phyloP scores from a whole-genome alignment of 202 grass and related monocot species.

The Eragrostis tef region DNA sequence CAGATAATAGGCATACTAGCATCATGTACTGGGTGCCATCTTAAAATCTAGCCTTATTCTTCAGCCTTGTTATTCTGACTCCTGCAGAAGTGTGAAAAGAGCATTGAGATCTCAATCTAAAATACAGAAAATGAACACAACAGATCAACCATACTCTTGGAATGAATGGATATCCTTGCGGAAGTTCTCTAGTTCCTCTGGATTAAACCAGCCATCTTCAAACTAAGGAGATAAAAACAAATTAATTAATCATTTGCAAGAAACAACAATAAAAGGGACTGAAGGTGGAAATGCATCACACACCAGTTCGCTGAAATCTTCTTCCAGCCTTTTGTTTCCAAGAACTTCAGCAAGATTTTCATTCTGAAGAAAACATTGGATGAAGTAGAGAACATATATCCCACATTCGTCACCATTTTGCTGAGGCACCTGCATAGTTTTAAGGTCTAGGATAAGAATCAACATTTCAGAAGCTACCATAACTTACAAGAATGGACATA shows the following conservation, averaged over 20 bases:
- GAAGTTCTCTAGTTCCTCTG: conserved; percentile 65
- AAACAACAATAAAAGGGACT: conserved; percentile 12
- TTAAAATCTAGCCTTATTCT: conserved; percentile 39
- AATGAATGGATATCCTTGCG: conserved; percentile 62
- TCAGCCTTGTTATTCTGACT: conserved; percentile 32
- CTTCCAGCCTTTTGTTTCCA: conserved; percentile 49
- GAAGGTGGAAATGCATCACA: conserved; percentile 18
- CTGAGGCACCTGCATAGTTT: conserved; percentile 73
- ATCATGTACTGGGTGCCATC: conserved; percentile 30
- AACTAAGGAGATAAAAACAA: conserved; percentile 11
- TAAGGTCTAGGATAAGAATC: conserved; percentile 27
- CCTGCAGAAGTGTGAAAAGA: conserved; percentile 33
- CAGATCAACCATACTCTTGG: conserved; percentile 52
- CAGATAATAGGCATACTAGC: conserved; percentile 16
- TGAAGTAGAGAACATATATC: conserved; percentile 89
- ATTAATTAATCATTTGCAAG: conserved; percentile 22
- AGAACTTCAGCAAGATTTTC: conserved; percentile 61
- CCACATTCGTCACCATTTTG: conserved; percentile 96
- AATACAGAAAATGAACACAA: conserved; percentile 14
- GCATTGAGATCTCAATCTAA: conserved; percentile 24
- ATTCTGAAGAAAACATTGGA: conserved; percentile 66
- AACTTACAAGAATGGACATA: conserved; percentile 31
- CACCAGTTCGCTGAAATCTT: conserved; percentile 62
- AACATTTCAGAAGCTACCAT: conserved; percentile 9
- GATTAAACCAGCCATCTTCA: conserved; percentile 58